A percentile compares a stretch with the other conserved stretches of the same genome.
Evolutionary conservation across 2,329 filamentous ascomycete species (phyloP).

Genomic region (Hymenoscyphus occultus): DNA sequence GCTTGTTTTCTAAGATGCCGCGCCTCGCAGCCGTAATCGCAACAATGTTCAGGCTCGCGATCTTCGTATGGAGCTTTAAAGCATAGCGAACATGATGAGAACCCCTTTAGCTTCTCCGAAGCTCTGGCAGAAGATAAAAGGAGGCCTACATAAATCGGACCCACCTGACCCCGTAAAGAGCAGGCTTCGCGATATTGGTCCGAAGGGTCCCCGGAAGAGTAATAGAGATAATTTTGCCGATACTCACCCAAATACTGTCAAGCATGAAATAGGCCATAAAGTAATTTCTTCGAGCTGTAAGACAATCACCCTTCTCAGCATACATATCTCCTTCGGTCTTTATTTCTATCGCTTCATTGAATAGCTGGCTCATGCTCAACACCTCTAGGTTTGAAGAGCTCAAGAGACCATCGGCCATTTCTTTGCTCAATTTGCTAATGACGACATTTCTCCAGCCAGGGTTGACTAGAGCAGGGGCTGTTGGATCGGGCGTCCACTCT

Average conservation of each 20-base stretch:
- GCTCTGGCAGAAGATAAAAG: no score
- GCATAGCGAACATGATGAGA: no score
- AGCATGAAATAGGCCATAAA: no score
- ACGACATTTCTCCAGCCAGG: no score
- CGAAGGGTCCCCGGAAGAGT: no score
- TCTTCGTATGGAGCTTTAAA: neutral
- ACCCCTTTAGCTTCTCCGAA: no score
- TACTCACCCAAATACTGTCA: no score
- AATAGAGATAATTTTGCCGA: no score
- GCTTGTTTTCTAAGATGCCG: neutral
- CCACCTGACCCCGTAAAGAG: no score
- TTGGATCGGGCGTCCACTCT: neutral
- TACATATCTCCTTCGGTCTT: neutral
- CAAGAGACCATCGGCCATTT: neutral
- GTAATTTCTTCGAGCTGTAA: neutral
- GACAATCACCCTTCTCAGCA: neutral
- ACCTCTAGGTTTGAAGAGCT: neutral
- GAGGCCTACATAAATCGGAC: no score
- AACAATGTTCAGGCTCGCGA: neutral
- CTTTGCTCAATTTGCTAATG: neutral
- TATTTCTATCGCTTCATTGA: neutral
- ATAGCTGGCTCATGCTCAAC: neutral
- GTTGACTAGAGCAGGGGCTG: no score
- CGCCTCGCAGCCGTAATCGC: neutral
- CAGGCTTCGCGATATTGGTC: no score